A percentile compares a stretch with the other conserved stretches of the same genome.
These are phyloP conservation scores for Thraustochytrium sp. DNA, from an alignment of 352 stramenopile species.

Conservation along the genomic window DNA sequence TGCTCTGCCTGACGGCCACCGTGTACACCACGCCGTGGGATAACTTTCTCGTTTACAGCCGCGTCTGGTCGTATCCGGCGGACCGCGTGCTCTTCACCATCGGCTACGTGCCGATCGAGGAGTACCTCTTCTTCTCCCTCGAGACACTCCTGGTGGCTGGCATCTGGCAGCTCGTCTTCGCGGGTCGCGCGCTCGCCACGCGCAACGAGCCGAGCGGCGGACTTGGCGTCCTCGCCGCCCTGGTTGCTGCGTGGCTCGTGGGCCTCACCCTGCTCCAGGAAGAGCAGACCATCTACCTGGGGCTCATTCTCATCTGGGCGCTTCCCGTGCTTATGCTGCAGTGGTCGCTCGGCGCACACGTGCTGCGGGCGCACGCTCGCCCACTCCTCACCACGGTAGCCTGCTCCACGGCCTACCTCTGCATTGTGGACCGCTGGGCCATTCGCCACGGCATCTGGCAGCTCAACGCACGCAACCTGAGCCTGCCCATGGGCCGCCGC, in stretches of 20 bases:
- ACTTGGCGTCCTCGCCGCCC: neutral
- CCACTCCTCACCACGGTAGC: neutral
- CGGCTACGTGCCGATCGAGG: slow-evolving; percentile 19
- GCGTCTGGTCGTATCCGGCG: neutral
- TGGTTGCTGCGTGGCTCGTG: neutral
- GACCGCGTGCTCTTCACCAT: slow-evolving; percentile 6
- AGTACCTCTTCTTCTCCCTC: slow-evolving; percentile 41
- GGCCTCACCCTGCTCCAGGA: neutral
- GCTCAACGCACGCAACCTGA: neutral
- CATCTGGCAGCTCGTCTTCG: neutral
- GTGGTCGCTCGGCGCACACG: neutral
- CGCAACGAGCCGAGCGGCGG: neutral
- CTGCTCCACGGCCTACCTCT: neutral
- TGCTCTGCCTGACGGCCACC: slow-evolving; percentile 18
- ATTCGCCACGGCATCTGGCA: slow-evolving; percentile 32
- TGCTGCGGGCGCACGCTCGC: neutral
- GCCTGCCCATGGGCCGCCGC: neutral
- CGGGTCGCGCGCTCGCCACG: neutral
- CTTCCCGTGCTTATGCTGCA: slow-evolving; percentile 11
- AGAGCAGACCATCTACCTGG: neutral
- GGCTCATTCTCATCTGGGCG: slow-evolving; percentile 11
- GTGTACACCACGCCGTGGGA: slow-evolving; percentile 37
- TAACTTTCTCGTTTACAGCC: slow-evolving; percentile 9
- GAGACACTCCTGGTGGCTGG: neutral
- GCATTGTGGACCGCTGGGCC: slow-evolving; percentile 4